Base-by-base conservation (phyloP, 2,329 filamentous ascomycete species). In the Oidium heveae region DNA sequence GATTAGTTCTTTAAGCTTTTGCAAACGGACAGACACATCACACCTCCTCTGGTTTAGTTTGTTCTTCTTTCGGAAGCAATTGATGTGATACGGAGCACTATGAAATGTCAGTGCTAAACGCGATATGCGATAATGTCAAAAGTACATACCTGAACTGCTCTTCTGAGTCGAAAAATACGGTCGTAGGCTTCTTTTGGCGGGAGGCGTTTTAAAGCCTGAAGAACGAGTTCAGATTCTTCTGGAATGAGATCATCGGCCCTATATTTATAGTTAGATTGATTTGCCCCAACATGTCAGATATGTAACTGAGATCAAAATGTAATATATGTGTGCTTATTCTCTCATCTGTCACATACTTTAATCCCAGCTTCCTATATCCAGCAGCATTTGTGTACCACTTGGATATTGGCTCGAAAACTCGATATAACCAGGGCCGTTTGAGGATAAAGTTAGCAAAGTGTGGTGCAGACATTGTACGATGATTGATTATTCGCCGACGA, bases 161-260 rank as follows among this genome's bases (percentile, higher is more conserved):
- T 82, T 73, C 91, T 86, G 70, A 98, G 79, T 67, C 91, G 88
- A 82, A 87, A 98, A 68, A 96, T 80, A 69, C 91, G 89, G 74
- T 98, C 91, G 73, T 96, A 96, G 65, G 82, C 77, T 68, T 91
- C 86, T 75, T 93, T 86, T 65, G 86, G 77, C 56, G 84, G 79
- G 59, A 98, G 84, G 68, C 91, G 86, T 77, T 85, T 84, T 66
- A 98, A 77, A 59, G 91, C 91, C 63, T 82, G 77, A 70, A 91
- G 82, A 65, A 94, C 86, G 56, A 75, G 72, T 64, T 91, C 84
- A 74, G 77, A 83, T 74, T 98, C 91, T 72, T 98, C 91, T 68
- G 84, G 79, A 68, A 95, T 84, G 68, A 98, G 72, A 69, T 98
- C 91, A 71, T 98, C 91, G 75, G 82, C 80, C 71, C 91, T 96